Base-by-base conservation (phyloP, 1,139 yeast species). In the Nakaseomyces bracarensis region DNA sequence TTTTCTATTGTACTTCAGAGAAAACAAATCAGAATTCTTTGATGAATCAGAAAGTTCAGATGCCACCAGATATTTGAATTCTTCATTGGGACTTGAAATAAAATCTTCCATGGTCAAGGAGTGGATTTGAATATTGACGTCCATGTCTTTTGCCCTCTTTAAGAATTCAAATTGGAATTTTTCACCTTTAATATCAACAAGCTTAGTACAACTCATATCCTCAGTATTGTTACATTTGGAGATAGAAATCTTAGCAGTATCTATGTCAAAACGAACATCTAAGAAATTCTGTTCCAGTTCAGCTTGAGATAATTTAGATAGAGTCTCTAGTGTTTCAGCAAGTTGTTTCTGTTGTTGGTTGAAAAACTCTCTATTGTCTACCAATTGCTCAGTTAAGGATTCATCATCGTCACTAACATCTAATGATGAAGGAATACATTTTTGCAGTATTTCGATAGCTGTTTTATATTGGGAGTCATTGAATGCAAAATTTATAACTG, bases 391-490 rank as follows among this genome's bases (percentile, higher is more conserved):
- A 3, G 23, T 23, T n/a, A 22, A 20, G 16, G 49, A 41, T 1
- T 49, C 48, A 22, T 51, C 52, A 16, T 49, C 54, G 6, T 64
- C 56, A 4, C 65, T 71, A 1, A 48, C 38, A 19, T 46, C 52
- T 10, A 69, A 75, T 45, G 78, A 66, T 39, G 72, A 67, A 1
- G 96, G 96, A 14, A 89, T 70, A 22, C 83, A 77, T 18, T 69
- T 72, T 46, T 82, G 83, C 39, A 87, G 66, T 38, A 91, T 68
- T 44, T 79, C 77, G 89, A 91, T 80, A 55, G 91, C 68, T 1
- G 89, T 77, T 58, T 86, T 84, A 64, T 93, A 93, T 56, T 93
- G 96, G 52, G 79, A 82, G 58, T 93, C 98, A 51, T 86, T 85
- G 57, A 91, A 64, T 21, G 83, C 73, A 7, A 93, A 77, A 26